A percentile compares a stretch with the other conserved stretches of the same genome.
These are phyloP conservation scores for Plasmopara viticola DNA, from an alignment of 352 stramenopile species.

Conservation along the genomic window DNA sequence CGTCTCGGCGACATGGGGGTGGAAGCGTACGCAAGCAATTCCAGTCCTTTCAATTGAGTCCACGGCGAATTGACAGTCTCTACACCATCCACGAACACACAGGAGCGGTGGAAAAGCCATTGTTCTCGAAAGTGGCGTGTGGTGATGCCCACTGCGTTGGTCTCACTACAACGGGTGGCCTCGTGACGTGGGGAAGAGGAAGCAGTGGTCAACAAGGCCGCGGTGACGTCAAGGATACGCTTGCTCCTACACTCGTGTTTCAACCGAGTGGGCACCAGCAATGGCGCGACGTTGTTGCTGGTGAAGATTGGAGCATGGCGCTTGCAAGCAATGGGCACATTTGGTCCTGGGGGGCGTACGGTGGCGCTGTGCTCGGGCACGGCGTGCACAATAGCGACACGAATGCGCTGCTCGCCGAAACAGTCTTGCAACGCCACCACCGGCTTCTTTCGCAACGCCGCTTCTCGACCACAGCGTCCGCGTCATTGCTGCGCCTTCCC, in stretches of 20 bases:
- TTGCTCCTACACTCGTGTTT: slow-evolving; percentile 20
- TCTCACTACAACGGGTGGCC: slow-evolving; percentile 37
- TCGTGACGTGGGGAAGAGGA: slow-evolving; percentile 78
- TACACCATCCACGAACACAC: not conserved
- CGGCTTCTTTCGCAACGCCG: slow-evolving; percentile 21
- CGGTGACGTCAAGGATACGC: slow-evolving; percentile 32
- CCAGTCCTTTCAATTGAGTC: slow-evolving; percentile 48
- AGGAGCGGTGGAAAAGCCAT: not conserved
- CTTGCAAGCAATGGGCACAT: slow-evolving; percentile 56
- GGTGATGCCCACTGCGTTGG: slow-evolving; percentile 77
- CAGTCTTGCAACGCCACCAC: slow-evolving; percentile 38
- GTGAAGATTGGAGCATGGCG: slow-evolving; percentile 75
- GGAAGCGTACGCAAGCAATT: slow-evolving; percentile 40
- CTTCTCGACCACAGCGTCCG: not conserved
- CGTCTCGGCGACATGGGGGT: slow-evolving; percentile 27
- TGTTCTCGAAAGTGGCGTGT: slow-evolving; percentile 44
- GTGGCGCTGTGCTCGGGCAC: slow-evolving; percentile 58
- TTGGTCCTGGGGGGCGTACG: slow-evolving; percentile 76
- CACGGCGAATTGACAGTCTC: slow-evolving; percentile 17
- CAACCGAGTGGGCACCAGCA: slow-evolving; percentile 5
- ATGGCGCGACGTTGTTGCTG: slow-evolving; percentile 51
- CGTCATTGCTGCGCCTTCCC: slow-evolving; percentile 14
- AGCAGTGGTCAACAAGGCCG: slow-evolving; percentile 75
- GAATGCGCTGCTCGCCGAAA: slow-evolving; percentile 26
- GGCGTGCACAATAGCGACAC: slow-evolving; percentile 16